Evolutionary conservation across 2,329 filamentous ascomycete species (phyloP).

Genomic region (Septoria linicola): DNA sequence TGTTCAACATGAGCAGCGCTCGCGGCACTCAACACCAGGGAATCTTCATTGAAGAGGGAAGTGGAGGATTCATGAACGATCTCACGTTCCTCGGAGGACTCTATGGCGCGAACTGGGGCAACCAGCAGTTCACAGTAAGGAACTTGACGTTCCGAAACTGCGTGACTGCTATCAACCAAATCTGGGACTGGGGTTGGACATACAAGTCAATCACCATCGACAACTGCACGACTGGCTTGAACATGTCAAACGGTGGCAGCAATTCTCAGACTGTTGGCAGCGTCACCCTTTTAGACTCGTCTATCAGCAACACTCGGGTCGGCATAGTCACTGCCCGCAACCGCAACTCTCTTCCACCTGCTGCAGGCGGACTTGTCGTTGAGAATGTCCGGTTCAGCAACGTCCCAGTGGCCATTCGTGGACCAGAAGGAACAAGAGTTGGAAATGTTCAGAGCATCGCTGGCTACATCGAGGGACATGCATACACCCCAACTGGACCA

Average conservation of each 20-base stretch:
- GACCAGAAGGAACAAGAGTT: slow-evolving; percentile 38
- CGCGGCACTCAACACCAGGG: slow-evolving; percentile 50
- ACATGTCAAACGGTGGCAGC: slow-evolving; percentile 48
- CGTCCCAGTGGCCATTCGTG: slow-evolving; percentile 47
- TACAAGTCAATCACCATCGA: slow-evolving; percentile 46
- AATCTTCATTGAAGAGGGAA: slow-evolving; percentile 46
- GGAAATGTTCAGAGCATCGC: slow-evolving; percentile 35
- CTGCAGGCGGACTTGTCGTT: slow-evolving; percentile 53
- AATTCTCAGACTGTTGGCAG: slow-evolving; percentile 53
- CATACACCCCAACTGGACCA: slow-evolving; percentile 48
- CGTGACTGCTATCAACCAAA: slow-evolving; percentile 55
- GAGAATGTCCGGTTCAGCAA: slow-evolving; percentile 57
- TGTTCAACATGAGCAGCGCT: slow-evolving; percentile 47
- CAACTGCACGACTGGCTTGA: slow-evolving; percentile 54
- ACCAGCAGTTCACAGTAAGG: slow-evolving; percentile 54
- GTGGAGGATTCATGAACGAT: slow-evolving; percentile 49
- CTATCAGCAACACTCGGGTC: slow-evolving; percentile 51
- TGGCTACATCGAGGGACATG: slow-evolving; percentile 47
- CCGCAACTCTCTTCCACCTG: slow-evolving; percentile 44
- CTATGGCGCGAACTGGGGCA: slow-evolving; percentile 44
- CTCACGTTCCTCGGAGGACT: slow-evolving; percentile 47
- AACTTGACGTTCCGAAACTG: slow-evolving; percentile 55
- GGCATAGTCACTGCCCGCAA: slow-evolving; percentile 52
- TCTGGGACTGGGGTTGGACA: slow-evolving; percentile 62
- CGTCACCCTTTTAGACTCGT: slow-evolving; percentile 58